Conservation (phyloP, 176 grass and related monocot genomes). For the Zizania latifolia region DNA sequence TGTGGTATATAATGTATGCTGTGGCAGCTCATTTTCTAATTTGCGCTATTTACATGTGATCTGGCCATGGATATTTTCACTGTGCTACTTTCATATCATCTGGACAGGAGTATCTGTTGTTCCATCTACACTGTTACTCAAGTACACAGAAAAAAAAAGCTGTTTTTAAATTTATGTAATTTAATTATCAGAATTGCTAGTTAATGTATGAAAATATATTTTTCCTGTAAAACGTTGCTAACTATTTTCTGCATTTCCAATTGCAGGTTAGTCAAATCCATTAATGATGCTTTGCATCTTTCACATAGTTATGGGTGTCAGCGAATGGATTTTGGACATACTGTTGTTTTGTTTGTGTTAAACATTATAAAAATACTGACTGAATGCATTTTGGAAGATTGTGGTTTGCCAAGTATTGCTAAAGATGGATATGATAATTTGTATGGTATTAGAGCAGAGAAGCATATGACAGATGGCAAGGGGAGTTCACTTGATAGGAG, state of each 20-base stretch:
- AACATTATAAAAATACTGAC: slow-evolving; percentile 47
- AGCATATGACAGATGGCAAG: slow-evolving; percentile 30
- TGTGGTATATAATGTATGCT: neutral
- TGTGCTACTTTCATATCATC: neutral
- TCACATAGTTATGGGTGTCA: slow-evolving; percentile 53
- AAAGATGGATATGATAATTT: slow-evolving; percentile 32
- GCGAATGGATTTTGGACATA: slow-evolving; percentile 65
- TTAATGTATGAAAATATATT: neutral
- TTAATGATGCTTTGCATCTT: slow-evolving; percentile 70
- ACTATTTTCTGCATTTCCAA: slow-evolving; percentile 12
- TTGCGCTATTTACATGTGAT: too few species aligned
- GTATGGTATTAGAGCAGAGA: slow-evolving; percentile 24
- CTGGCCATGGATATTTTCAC: neutral
- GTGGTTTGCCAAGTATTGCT: slow-evolving; percentile 25
- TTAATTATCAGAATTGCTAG: neutral
- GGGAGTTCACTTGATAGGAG: slow-evolving; percentile 29
- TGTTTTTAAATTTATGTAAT: neutral
- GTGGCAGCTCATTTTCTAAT: too few species aligned
- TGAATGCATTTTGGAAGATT: slow-evolving; percentile 62
- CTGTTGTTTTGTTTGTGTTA: slow-evolving; percentile 55
- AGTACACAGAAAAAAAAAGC: neutral
- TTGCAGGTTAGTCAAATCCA: slow-evolving; percentile 63
- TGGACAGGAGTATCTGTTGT: neutral
- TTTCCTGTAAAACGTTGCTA: neutral
- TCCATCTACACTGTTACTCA: neutral